A percentile compares a stretch with the other conserved stretches of the same genome.
phyloP scores from a whole-genome alignment of 345 rosid species.

The Populus simonii region DNA sequence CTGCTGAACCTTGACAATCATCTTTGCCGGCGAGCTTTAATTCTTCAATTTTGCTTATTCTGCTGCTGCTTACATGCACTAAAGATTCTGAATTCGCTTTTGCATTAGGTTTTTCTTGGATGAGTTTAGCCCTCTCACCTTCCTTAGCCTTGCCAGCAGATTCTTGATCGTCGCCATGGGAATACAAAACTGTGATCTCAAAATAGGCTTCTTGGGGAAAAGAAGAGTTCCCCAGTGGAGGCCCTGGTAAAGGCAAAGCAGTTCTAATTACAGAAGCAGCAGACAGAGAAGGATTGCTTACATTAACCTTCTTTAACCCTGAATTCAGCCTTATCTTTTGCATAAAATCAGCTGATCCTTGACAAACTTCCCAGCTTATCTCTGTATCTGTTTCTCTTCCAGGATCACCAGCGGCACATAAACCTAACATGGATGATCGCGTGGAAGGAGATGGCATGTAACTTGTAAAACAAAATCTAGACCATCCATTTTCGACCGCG shows the following conservation, averaged over 20 bases:
- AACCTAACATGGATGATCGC: slow-evolving; percentile 45
- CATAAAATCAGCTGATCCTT: slow-evolving; percentile 68
- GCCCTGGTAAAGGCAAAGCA: slow-evolving; percentile 84
- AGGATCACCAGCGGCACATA: slow-evolving; percentile 49
- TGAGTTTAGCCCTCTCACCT: slow-evolving; percentile 63
- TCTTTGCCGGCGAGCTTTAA: slow-evolving; percentile 35
- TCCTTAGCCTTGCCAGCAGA: slow-evolving; percentile 33
- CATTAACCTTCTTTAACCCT: slow-evolving; percentile 29
- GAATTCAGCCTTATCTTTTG: slow-evolving; percentile 73
- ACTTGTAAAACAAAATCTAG: slow-evolving; percentile 64
- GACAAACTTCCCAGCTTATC: slow-evolving; percentile 78
- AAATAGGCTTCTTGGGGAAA: slow-evolving; percentile 94
- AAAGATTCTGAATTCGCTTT: slow-evolving; percentile 50
- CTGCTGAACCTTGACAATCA: slow-evolving; percentile 29
- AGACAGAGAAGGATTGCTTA: slow-evolving; percentile 22
- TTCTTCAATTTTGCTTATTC: slow-evolving; percentile 40
- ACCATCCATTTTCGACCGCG: slow-evolving; percentile 86
- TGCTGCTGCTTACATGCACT: slow-evolving; percentile 32
- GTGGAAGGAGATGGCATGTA: slow-evolving; percentile 40
- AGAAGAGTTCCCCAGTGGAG: slow-evolving; percentile 64
- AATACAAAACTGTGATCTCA: slow-evolving; percentile 63
- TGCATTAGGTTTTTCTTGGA: slow-evolving; percentile 37
- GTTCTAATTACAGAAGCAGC: slow-evolving; percentile 64
- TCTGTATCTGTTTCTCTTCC: slow-evolving; percentile 46
- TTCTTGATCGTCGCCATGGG: slow-evolving; percentile 17